Percentiles rank a stretch among this genome's conserved stretches.
Conservation (phyloP, 2,329 filamentous ascomycete species). For the Plenodomus biglobosus region DNA sequence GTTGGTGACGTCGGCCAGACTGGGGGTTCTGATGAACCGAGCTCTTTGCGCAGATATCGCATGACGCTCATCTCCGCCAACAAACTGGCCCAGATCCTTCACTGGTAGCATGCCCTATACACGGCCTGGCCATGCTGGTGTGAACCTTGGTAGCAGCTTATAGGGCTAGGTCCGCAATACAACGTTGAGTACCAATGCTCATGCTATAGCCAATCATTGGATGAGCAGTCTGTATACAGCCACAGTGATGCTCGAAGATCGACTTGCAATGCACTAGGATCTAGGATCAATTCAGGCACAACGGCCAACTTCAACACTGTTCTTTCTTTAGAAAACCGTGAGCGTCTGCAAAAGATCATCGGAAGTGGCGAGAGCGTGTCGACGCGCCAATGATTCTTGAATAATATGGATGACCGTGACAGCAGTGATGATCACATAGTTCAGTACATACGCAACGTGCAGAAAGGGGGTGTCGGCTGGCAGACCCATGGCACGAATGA, state of each 20-base stretch:
- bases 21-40: slow-evolving; percentile 12
- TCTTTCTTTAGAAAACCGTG: slow-evolving; percentile 13
- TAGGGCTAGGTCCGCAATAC: not conserved
- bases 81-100: slow-evolving; percentile 10
- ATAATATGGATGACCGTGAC: slow-evolving; percentile 28
- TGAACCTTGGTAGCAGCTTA: slow-evolving; percentile 2
- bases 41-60: slow-evolving; percentile 18
- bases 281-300: slow-evolving; percentile 1
- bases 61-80: slow-evolving; percentile 32
- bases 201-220: not conserved
- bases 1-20: slow-evolving; percentile 28
- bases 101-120: slow-evolving; percentile 3
- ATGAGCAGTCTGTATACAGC: not conserved
- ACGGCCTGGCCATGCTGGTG: slow-evolving; percentile 1
- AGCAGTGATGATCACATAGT: slow-evolving; percentile 25
- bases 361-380: slow-evolving; percentile 22
- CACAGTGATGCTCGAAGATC: slow-evolving; percentile 1
- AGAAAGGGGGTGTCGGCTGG: not conserved
- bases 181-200: not conserved
- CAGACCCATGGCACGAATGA: slow-evolving; percentile 15
- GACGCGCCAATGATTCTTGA: slow-evolving; percentile 16
- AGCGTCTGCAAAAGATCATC: slow-evolving; percentile 3
- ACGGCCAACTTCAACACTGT: slow-evolving; percentile 1
- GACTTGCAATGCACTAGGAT: slow-evolving; percentile 4
- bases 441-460: not conserved